phyloP scores from a whole-genome alignment of 148 eudicot genomes.

The Salicornia ramosissima region DNA sequence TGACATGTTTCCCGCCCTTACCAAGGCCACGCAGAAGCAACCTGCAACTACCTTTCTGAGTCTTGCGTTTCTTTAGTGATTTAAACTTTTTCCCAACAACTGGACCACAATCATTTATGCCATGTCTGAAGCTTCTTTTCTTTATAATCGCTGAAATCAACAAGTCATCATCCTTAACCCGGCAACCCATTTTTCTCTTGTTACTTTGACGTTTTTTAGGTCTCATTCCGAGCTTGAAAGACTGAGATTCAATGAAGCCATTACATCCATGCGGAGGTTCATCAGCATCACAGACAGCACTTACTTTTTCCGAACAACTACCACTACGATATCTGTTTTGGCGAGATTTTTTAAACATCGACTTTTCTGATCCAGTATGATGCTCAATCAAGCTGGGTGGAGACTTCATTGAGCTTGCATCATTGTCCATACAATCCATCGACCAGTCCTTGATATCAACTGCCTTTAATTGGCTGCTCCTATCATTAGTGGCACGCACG shows the following conservation, averaged over 20 bases:
- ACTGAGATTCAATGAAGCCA: slow-evolving; percentile 4
- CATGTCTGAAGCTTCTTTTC: slow-evolving; percentile 39
- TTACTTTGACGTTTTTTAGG: slow-evolving; percentile 19
- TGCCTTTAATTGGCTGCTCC: slow-evolving; percentile 7
- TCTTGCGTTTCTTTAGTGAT: slow-evolving; percentile 53
- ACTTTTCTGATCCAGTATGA: slow-evolving; percentile 13
- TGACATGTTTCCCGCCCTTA: slow-evolving; percentile 51
- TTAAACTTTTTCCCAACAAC: slow-evolving; percentile 35
- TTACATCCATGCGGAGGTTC: slow-evolving; percentile 7
- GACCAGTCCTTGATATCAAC: slow-evolving; percentile 17
- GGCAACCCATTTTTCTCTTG: slow-evolving; percentile 40
- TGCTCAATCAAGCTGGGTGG: slow-evolving; percentile 12
- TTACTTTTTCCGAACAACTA: slow-evolving; percentile 19
- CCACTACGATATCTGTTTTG: slow-evolving; percentile 3
- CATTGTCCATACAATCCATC: slow-evolving; percentile 11
- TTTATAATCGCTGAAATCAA: slow-evolving; percentile 64
- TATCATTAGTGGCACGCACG: not conserved
- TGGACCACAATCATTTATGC: slow-evolving; percentile 26
- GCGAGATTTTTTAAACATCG: slow-evolving; percentile 8
- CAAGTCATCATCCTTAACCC: slow-evolving; percentile 63
- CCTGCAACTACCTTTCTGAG: slow-evolving; percentile 73
- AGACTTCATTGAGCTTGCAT: slow-evolving; percentile 20
- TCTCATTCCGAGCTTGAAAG: slow-evolving; percentile 23
- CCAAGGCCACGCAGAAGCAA: slow-evolving; percentile 65
- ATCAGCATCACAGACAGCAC: slow-evolving; percentile 12